Base-by-base conservation (phyloP, 768 basidiomycete species). In the Lactarius pseudohatsudake region DNA sequence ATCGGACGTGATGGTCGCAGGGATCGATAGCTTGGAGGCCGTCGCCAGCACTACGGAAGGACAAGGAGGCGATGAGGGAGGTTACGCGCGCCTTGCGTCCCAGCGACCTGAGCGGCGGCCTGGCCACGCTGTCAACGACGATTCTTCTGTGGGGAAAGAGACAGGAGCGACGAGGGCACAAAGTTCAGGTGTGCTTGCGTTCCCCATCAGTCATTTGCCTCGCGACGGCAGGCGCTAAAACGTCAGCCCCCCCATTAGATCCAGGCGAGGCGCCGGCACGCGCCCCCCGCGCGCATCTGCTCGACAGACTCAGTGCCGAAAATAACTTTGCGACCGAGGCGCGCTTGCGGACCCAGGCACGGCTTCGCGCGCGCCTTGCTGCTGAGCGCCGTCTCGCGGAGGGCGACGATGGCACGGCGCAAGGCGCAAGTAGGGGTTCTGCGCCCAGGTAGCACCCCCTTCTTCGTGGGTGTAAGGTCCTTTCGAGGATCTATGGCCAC, bases 271-370 rank as follows among this genome's bases (percentile, higher is more conserved):
- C 53, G 57, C 47, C 22, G 28, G 64, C 40, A 47, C 66, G 66
- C 64, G 72, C 74, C 58, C 64, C 68, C 66, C 82, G 81, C 61
- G 71, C 76, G 58, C 73, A 72, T 71, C 74, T 85, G 64, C 75
- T 84, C 62, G 72, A 71, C 64, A 79, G 77, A 72, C 78, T 86
- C 62, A 75, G 78, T 65, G 74, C 77, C 67, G 84, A 83, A 75
- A 82, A 80, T 74, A 67, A 68, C 53, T 71, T 71, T 34, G 75
- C 76, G 20, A 69, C 66, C 64, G 66, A 65, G 53, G 64, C 47
- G 54, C 47, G 63, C 60, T 66, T 63, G 67, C 70, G 71, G 18
- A 38, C 57, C 4, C 62, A 69, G 66, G 72, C 66, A 66, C 68
- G 65, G 4, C 65, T 64, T 50, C 64, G 56, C 38, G 43, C 61